These are phyloP conservation scores for Nicotiana noctiflora DNA, from an alignment of 257 asterid species.

Conservation along the genomic window DNA sequence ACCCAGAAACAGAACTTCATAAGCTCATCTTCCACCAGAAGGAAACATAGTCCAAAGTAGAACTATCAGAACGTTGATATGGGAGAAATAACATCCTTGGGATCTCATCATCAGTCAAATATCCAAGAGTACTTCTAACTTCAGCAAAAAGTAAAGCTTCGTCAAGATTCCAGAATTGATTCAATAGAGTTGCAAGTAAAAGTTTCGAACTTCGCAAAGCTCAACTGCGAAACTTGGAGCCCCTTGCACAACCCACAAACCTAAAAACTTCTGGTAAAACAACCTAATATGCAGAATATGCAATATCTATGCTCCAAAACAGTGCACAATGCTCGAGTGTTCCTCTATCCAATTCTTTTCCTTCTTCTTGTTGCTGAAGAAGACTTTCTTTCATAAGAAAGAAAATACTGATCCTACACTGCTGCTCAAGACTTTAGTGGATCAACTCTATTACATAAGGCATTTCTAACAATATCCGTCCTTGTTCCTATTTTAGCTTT, in stretches of 20 bases:
- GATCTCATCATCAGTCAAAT: neutral
- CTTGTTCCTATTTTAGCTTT: too few relatives aligned
- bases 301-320: slow-evolving; percentile 4
- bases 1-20: neutral
- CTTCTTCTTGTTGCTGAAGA: too few relatives aligned
- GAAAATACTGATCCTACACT: too few relatives aligned
- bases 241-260: neutral
- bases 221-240: neutral
- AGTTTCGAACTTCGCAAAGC: neutral
- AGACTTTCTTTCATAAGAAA: too few relatives aligned
- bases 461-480: too few relatives aligned
- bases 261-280: neutral
- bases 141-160: neutral
- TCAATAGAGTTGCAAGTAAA: neutral
- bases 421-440: too few relatives aligned
- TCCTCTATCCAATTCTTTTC: too few relatives aligned
- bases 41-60: neutral
- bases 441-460: too few relatives aligned
- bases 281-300: neutral
- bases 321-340: neutral
- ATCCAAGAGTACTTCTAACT: neutral
- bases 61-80: neutral
- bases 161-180: neutral
- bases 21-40: slow-evolving; percentile 4
- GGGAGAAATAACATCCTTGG: neutral